Conservation (phyloP, 306 rosid genomes). For the Cucurbita ficifolia region DNA sequence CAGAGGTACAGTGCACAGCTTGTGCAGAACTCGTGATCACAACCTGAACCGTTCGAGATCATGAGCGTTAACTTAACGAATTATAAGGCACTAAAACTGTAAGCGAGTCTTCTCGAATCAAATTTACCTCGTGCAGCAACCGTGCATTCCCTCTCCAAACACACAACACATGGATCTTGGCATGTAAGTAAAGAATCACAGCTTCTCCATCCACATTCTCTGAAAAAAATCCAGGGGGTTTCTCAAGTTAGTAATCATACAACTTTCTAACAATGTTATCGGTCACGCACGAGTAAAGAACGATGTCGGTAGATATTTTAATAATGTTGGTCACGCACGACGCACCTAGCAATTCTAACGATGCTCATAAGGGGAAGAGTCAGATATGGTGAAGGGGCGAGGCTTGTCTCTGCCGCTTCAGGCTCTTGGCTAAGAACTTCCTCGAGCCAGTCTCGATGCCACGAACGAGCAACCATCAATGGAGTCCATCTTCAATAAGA, state of each 20-base stretch:
- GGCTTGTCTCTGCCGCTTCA: conserved; percentile 25
- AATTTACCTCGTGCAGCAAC: conserved; percentile 82
- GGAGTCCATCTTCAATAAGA: conserved; percentile 71
- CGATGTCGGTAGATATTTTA: not conserved
- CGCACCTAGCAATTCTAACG: conserved; percentile 63
- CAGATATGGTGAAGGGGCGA: conserved; percentile 64
- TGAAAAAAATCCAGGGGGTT: conserved; percentile 10
- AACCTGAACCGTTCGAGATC: conserved; percentile 31
- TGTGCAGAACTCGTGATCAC: conserved; percentile 93
- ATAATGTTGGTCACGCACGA: not conserved
- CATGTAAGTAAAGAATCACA: conserved; percentile 43
- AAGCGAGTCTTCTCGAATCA: not conserved
- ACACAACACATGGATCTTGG: conserved; percentile 84
- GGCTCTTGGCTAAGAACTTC: conserved; percentile 48
- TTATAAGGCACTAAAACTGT: not conserved
- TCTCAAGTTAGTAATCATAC: not conserved
- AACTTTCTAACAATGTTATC: not conserved
- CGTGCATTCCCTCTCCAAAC: conserved; percentile 82
- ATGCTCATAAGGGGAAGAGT: conserved; percentile 94
- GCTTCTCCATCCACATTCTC: conserved; percentile 87
- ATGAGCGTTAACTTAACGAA: not conserved
- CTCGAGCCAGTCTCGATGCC: conserved; percentile 80
- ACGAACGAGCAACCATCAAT: conserved; percentile 84
- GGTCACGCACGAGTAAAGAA: not conserved
- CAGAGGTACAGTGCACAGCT: conserved; percentile 89